phyloP scores from a whole-genome alignment of 768 basidiomycete species.

The Obba rivulosa region DNA sequence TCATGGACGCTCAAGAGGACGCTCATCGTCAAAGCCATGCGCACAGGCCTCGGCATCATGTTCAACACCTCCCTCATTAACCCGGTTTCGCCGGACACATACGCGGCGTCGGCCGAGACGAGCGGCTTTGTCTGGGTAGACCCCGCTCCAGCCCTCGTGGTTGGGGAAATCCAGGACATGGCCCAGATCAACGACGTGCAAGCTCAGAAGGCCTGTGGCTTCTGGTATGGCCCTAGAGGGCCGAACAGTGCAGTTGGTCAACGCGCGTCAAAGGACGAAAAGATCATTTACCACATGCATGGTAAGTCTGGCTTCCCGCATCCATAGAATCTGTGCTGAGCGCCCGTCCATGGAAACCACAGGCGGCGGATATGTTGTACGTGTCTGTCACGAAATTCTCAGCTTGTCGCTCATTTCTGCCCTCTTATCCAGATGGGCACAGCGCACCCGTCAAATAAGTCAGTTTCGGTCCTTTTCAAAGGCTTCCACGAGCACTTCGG shows the following conservation, averaged over 20 bases:
- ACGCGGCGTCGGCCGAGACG: not conserved
- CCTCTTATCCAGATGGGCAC: slow-evolving; percentile 3
- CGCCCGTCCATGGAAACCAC: too few species aligned
- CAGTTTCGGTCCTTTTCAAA: slow-evolving; percentile 7
- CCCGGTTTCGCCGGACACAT: not conserved
- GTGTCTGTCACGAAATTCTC: not conserved
- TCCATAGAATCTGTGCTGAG: too few species aligned
- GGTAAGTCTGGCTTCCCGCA: slow-evolving; percentile 5
- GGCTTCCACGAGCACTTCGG: slow-evolving; percentile 10
- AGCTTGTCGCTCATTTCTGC: not conserved
- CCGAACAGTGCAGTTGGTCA: slow-evolving; percentile 12
- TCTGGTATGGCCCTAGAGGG: slow-evolving; percentile 27
- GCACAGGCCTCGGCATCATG: not conserved
- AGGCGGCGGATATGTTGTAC: slow-evolving; percentile 24
- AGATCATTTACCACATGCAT: slow-evolving; percentile 29
- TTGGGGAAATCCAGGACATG: slow-evolving; percentile 24
- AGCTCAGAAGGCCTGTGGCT: slow-evolving; percentile 28
- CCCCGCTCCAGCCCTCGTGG: slow-evolving; percentile 26
- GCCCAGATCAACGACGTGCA: slow-evolving; percentile 25
- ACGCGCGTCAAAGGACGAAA: slow-evolving; percentile 25
- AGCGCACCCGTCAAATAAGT: slow-evolving; percentile 3
- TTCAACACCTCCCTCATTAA: not conserved
- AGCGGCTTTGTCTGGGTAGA: slow-evolving; percentile 27
- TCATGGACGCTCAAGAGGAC: slow-evolving; percentile 8
- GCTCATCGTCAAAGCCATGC: slow-evolving; percentile 2